Percentiles rank a stretch among this genome's conserved stretches.
These are phyloP conservation scores for Bacidia gigantensis DNA, from an alignment of 495 filamentous ascomycete species.

Conservation along the genomic window DNA sequence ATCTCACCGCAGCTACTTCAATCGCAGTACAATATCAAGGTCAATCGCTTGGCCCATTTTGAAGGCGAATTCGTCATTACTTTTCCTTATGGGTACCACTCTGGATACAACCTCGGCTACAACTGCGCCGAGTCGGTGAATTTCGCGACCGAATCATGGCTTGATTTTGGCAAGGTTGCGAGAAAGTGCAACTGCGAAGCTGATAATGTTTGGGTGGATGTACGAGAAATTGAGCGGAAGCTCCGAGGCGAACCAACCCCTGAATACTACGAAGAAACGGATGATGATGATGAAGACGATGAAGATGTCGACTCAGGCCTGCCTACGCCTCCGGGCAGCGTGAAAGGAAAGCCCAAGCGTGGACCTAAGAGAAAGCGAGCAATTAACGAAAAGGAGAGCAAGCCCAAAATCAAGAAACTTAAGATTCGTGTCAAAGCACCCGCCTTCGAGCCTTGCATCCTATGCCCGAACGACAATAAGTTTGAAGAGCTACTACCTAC, in stretches of 20 bases:
- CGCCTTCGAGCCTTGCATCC: slow-evolving; percentile 70
- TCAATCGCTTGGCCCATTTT: slow-evolving; percentile 90
- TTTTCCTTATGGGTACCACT: slow-evolving; percentile 97
- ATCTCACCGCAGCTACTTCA: slow-evolving; percentile 82
- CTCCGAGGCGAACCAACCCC: slow-evolving; percentile 78
- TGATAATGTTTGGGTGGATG: slow-evolving; percentile 97
- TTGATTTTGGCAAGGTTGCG: slow-evolving; percentile 89
- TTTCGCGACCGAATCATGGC: slow-evolving; percentile 88
- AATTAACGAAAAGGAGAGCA: slow-evolving; percentile 34
- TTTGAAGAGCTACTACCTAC: slow-evolving; percentile 75
- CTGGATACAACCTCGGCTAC: slow-evolving; percentile 94
- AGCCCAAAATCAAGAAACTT: slow-evolving; percentile 58
- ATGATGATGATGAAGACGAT: slow-evolving; percentile 55
- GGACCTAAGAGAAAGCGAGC: slow-evolving; percentile 46
- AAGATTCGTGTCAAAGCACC: slow-evolving; percentile 54
- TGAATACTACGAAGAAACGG: slow-evolving; percentile 72
- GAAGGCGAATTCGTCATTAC: slow-evolving; percentile 98
- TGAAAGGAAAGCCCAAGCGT: slow-evolving; percentile 43
- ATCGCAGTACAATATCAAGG: slow-evolving; percentile 79
- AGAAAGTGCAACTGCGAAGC: slow-evolving; percentile 92
- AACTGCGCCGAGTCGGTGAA: slow-evolving; percentile 99
- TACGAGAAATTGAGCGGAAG: slow-evolving; percentile 87
- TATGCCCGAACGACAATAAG: slow-evolving; percentile 86
- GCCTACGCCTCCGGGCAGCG: slow-evolving; percentile 67
- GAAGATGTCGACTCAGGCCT: slow-evolving; percentile 52